Conservation (phyloP, 73 alveolate species). For the Tetrahymena malaccensis region DNA sequence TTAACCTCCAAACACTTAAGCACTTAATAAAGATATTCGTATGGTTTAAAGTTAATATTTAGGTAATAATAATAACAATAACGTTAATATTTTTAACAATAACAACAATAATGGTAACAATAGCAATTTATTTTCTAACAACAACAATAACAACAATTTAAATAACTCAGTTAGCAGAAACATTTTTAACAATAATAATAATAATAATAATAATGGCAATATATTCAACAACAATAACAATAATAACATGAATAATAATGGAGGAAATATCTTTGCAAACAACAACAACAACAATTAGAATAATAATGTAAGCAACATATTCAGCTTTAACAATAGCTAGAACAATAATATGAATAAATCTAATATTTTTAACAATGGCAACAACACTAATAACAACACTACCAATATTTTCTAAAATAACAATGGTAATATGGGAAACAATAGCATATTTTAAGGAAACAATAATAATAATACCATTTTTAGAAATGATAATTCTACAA, state of each 20-base stretch:
- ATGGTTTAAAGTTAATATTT: background rate
- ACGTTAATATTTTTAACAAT: background rate
- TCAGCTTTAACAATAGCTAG: background rate
- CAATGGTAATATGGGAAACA: background rate
- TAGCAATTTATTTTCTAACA: background rate
- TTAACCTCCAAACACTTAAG: background rate
- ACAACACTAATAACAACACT: background rate
- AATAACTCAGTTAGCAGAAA: background rate
- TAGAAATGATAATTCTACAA: background rate
- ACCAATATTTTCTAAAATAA: background rate
- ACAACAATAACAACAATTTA: background rate
- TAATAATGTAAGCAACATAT: background rate
- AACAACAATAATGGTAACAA: background rate
- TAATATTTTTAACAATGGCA: background rate
- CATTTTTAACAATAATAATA: background rate
- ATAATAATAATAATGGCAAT: background rate
- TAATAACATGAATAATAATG: background rate
- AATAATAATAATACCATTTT: background rate
- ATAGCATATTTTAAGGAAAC: background rate
- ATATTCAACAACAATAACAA: background rate
- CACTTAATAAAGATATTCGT: background rate
- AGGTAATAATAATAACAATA: background rate
- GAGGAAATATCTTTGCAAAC: background rate
- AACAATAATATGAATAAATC: background rate
- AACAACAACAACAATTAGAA: background rate